Evolutionary conservation across 805 yeast genomes (phyloP).

Genomic region (Limtongozyma cylindracea): DNA sequence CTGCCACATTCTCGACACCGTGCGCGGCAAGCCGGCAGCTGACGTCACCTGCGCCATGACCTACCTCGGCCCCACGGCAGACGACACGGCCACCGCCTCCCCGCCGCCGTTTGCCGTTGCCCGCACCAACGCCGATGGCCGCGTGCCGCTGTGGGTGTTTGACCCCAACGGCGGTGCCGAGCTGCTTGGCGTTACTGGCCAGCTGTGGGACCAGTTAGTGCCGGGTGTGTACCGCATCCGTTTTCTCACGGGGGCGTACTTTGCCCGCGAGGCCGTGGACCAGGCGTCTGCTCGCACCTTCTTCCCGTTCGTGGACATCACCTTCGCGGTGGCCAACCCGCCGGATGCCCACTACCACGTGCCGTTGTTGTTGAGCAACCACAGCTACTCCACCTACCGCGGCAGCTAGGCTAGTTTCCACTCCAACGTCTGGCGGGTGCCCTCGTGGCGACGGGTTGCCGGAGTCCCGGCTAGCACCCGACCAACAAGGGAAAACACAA

Average conservation of each 20-base stretch:
- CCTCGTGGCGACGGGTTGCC: too few species aligned
- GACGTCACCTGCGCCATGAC: constrained; percentile 44
- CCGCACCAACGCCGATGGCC: constrained; percentile 57
- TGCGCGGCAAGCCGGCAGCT: constrained; percentile 58
- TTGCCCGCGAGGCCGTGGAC: constrained; percentile 7
- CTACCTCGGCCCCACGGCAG: constrained; percentile 8
- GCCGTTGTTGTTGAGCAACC: constrained; percentile 64
- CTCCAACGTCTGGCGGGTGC: too few species aligned
- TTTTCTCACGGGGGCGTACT: constrained; percentile 53
- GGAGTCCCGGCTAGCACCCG: too few species aligned
- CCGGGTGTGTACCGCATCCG: constrained; percentile 56
- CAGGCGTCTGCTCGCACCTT: constrained; percentile 22
- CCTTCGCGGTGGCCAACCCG: constrained; percentile 37
- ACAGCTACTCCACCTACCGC: constrained; percentile 76
- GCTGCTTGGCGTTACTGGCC: constrained; percentile 7
- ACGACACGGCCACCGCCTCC: constrained; percentile 3
- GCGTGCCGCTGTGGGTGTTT: constrained; percentile 43
- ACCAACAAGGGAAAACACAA: too few species aligned
- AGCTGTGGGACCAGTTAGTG: constrained; percentile 16
- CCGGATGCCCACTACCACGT: constrained; percentile 74
- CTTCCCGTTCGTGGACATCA: constrained; percentile 73
- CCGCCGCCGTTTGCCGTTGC: constrained; percentile 33
- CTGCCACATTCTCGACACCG: constrained; percentile 77
- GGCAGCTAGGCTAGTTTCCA: constrained; percentile 49
- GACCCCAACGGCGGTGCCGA: constrained; percentile 9